Percentiles rank a stretch among this genome's conserved stretches.
Conservation (phyloP, 1,284 basidiomycete genomes). For the Sporisorium sorghi region DNA sequence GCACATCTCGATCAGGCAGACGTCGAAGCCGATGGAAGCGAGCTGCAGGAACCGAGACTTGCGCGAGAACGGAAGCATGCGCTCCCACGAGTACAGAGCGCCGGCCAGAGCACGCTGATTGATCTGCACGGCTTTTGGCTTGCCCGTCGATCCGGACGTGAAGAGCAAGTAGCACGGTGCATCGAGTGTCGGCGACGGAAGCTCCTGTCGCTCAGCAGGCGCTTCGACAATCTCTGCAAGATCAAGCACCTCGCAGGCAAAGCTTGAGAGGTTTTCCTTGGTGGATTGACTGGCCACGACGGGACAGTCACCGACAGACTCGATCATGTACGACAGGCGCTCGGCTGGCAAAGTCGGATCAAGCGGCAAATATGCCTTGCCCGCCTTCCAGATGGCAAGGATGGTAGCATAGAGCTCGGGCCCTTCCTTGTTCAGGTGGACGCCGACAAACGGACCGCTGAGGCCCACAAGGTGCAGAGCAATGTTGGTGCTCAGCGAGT, state of each 20-base stretch:
- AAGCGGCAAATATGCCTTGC: slow-evolving; percentile 62
- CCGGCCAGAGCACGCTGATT: slow-evolving; percentile 62
- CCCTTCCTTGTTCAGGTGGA: slow-evolving; percentile 57
- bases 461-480: slow-evolving; percentile 36
- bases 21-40: slow-evolving; percentile 66
- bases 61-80: slow-evolving; percentile 55
- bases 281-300: slow-evolving; percentile 35
- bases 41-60: slow-evolving; percentile 64
- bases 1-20: slow-evolving; percentile 67
- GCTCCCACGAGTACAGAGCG: slow-evolving; percentile 63
- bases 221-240: slow-evolving; percentile 20
- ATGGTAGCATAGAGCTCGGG: slow-evolving; percentile 56
- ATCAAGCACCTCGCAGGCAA: slow-evolving; percentile 33
- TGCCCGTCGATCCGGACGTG: slow-evolving; percentile 64
- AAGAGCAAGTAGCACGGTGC: slow-evolving; percentile 63
- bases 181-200: slow-evolving; percentile 31
- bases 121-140: slow-evolving; percentile 66
- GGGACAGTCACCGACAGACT: slow-evolving; percentile 44
- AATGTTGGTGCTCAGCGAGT: slow-evolving; percentile 44
- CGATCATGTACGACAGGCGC: slow-evolving; percentile 62
- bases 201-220: background rate
- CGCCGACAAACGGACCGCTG: slow-evolving; percentile 40
- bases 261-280: slow-evolving; percentile 11
- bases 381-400: slow-evolving; percentile 65
- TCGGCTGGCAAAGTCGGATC: slow-evolving; percentile 63